Base-by-base conservation (phyloP, 2,329 filamentous ascomycete species). In the Didymella exigua region DNA sequence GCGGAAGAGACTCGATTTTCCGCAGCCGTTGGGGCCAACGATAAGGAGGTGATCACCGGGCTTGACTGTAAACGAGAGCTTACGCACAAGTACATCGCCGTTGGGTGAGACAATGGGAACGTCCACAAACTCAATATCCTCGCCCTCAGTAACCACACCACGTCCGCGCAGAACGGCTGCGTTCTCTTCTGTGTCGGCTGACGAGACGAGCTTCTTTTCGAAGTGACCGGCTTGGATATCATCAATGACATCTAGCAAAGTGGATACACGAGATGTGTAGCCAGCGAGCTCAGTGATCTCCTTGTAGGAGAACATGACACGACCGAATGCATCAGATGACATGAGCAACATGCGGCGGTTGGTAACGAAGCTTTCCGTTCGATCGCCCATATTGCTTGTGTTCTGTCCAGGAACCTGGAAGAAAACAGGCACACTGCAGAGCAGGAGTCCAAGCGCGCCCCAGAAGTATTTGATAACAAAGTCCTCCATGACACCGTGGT, bases 391-490 rank as follows among this genome's bases (percentile, higher is more conserved):
- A 70, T 79, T 88, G 44, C 68, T 69, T 2, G 67, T 65, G 5
- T 63, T 66, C 2, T 72, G 70, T 1, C 89, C 90, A 0, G 93
- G 92, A 16, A 97, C 84, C 75, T 93, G 93, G 81, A 99, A 90
- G 75, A 99, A 99, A 2, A 98, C 93, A 0, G 95, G 95, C 0
- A 96, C 87, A 75, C 91, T 96, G 80, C 95, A 99, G 9, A 99
- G 86, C 60, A 96, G 76, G 61, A 99, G 82, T 1, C 95, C 95
- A 37, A 99, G 76, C 2, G 95, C 93, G 34, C 95, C 95, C 95
- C 95, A 99, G 77, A 98, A 95, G 74, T 99, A 99, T 76, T 99
- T 99, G 77, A 99, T 96, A 54, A 98, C 91, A 76, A 97, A 99
- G 75, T 99, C 95, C 74, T 99, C 95, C 93, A 98, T 97, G 69